Evolutionary conservation across 1,139 yeast species (phyloP).

Genomic region (Blastobotrys aristatus): DNA sequence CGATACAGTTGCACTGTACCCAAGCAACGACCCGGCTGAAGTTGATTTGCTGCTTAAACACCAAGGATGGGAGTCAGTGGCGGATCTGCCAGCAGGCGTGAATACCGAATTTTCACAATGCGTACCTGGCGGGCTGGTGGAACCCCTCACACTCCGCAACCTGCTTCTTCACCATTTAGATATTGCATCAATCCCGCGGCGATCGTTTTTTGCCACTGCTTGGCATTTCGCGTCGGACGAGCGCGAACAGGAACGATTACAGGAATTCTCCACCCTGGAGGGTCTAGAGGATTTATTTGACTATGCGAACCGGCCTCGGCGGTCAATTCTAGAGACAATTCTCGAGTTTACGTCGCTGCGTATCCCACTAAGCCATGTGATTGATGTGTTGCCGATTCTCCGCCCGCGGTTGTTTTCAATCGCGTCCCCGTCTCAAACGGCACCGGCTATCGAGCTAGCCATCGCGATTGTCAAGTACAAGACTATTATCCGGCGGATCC

Average conservation of each 20-base stretch:
- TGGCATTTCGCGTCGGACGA: constrained; percentile 67
- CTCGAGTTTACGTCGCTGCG: constrained; percentile 70
- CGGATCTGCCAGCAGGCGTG: constrained; percentile 46
- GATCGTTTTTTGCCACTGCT: constrained; percentile 60
- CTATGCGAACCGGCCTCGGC: constrained; percentile 84
- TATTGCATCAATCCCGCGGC: constrained; percentile 72
- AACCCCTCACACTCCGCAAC: constrained; percentile 58
- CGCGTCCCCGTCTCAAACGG: constrained; percentile 44
- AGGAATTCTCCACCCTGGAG: constrained; percentile 67
- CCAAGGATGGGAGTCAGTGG: constrained; percentile 70
- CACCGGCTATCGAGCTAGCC: constrained; percentile 51
- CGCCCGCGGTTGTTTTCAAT: constrained; percentile 82
- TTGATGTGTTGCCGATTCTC: constrained; percentile 73
- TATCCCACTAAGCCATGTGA: constrained; percentile 67
- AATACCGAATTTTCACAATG: constrained; percentile 29
- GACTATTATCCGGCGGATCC: constrained; percentile 68
- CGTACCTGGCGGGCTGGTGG: constrained; percentile 54
- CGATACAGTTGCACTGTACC: constrained; percentile 73
- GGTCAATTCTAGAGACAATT: constrained; percentile 80
- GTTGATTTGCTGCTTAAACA: constrained; percentile 62
- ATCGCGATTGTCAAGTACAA: constrained; percentile 83
- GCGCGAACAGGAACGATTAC: constrained; percentile 68
- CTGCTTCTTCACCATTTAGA: constrained; percentile 79
- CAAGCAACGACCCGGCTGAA: constrained; percentile 58
- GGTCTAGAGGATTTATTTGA: constrained; percentile 69